Percentiles rank a stretch among this genome's conserved stretches.
Evolutionary conservation across 2,329 filamentous ascomycete species (phyloP).

Genomic region (Gaeumannomyces sp.): DNA sequence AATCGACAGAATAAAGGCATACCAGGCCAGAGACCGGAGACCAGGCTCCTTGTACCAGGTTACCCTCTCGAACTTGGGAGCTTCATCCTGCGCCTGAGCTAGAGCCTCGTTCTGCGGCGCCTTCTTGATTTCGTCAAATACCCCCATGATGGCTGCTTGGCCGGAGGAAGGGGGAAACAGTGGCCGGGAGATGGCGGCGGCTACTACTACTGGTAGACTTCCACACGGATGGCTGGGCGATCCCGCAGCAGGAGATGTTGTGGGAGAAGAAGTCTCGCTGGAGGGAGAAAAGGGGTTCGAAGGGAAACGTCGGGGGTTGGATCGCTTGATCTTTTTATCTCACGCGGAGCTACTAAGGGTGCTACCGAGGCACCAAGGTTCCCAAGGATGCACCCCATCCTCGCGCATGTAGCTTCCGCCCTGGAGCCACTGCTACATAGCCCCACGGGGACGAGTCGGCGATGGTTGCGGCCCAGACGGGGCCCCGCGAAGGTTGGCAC

Average conservation of each 20-base stretch:
- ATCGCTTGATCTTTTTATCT: neutral
- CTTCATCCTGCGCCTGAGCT: constrained; percentile 35
- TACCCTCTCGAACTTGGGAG: constrained; percentile 43
- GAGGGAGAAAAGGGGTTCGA: neutral
- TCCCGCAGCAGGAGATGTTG: no score
- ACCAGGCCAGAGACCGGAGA: constrained; percentile 49
- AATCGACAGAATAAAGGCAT: constrained; percentile 42
- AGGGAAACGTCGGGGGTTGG: neutral
- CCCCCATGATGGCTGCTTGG: constrained; percentile 19
- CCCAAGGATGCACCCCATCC: neutral
- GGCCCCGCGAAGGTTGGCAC: neutral
- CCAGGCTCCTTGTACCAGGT: constrained; percentile 49
- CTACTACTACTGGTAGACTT: no score
- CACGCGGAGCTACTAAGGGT: no score
- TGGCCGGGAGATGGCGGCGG: no score
- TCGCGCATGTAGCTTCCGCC: neutral
- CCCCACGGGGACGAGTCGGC: neutral
- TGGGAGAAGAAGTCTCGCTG: no score
- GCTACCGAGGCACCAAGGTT: neutral
- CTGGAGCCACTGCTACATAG: neutral
- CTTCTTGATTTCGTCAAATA: constrained; percentile 19
- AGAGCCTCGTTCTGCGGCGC: constrained; percentile 19
- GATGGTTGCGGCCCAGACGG: neutral
- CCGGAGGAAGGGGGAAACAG: neutral
- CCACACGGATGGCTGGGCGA: no score